Base-by-base conservation (phyloP, 768 basidiomycete species). In the Serendipita sp. region DNA sequence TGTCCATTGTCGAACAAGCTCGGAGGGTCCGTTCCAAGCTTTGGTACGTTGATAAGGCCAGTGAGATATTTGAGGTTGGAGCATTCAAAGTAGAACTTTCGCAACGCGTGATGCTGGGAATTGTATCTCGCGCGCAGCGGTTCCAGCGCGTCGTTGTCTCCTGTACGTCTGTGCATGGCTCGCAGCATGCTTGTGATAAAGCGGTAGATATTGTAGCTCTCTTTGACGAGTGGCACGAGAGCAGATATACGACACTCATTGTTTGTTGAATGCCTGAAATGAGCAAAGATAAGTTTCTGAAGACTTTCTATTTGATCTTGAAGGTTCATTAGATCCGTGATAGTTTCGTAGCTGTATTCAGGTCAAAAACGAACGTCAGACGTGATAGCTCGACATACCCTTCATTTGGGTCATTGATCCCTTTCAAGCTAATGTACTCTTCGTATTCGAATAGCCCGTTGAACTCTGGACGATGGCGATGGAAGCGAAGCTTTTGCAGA, bases 281-380 rank as follows among this genome's bases (percentile, higher is more conserved):
- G 89, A 7, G 94, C 85, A 70, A 99, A 98, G 64, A 97, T 85
- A 78, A 95, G 86, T 74, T 93, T 93, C 71, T 99, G 94, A 77
- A 99, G 98, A 2, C 92, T 89, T 71, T 99, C 96, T 62, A 99
- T 98, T 71, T 97, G 93, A 71, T 99, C 96, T 77, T 99, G 96
- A 61, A 99, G 76, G 17, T 83, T 86, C 96, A 97, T 98, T 34
- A 99, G 82, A 72, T 99, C 96, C 28, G 85, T 85, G 68, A 99
- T 99, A 0, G 93, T 98, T 74, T 99, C 96, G 68, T 96, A 99
- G 61, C 95, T 97, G 69, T 16, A 31, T 5, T 45, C 30, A 44
- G 61, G 65, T 67, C 65, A 70, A 64, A 51, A 20, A 60, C 16
- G 53, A 65, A 58, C 9, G 41, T 56, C 45, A 17, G 60, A 60